Base-by-base conservation (phyloP, 2,329 filamentous ascomycete species). In the Coniochaeta prunicola region DNA sequence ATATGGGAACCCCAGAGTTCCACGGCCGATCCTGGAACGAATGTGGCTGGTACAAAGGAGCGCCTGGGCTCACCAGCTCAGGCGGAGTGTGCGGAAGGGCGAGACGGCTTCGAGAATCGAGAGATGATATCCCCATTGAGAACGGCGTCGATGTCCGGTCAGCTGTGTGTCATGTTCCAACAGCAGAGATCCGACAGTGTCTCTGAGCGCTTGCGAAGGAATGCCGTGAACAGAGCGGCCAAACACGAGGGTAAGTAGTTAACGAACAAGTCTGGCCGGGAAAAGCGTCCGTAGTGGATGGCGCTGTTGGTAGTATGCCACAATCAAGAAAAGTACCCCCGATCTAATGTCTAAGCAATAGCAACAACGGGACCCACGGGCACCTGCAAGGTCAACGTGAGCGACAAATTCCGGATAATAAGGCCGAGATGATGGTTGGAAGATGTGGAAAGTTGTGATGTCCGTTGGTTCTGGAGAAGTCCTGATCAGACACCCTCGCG, bases 81-180 rank as follows among this genome's bases (percentile, higher is more conserved):
- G 80, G 80, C 61, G 81, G 80, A 62, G 80, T 83, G 65, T 80
- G 76, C 67, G 80, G 80, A 63, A 76, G 71, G 69, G 76, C 73
- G 70, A 78, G 75, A 67, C 75, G 78, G 69, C 75, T 77, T 69
- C 76, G 76, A 70, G 77, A 72, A 68, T 82, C 79, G 72, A 78
- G 67, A 65, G 78, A 71, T 76, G 78, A 69, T 74, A 80, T 76
- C 74, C 80, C 81, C 81, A 84, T 84, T 80, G 80, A 76, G 70
- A 75, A 65, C 64, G 67, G 58, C 63, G 62, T 64, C 50, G 61
- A 58, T 53, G 57, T 59, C 34, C 50, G 53, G 53, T 31, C 40
- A 59, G 59, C 57, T 60, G 56, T 42, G 57, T 63, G 57, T 62
- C 62, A 60, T 63, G 57, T 59, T 59, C 62, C 55, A 38, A 21